Percentiles rank a stretch among this genome's conserved stretches.
Conservation (phyloP, 1,284 basidiomycete genomes). For the Ganoderma lingzhi region DNA sequence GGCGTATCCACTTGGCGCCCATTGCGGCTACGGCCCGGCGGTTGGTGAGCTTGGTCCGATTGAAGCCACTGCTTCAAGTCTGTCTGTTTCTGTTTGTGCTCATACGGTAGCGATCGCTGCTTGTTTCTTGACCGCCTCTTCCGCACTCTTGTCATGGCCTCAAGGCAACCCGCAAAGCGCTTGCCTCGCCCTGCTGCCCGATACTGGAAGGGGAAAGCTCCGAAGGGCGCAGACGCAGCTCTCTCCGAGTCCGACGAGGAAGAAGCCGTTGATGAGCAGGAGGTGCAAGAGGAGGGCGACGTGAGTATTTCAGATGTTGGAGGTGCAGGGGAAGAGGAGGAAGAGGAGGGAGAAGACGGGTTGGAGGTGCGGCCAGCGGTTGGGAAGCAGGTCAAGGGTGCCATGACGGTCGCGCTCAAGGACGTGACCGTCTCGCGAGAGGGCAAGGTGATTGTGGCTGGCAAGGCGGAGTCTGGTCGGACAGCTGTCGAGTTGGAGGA, state of each 20-base stretch:
- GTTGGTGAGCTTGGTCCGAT: no score
- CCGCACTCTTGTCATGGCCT: constrained; percentile 27
- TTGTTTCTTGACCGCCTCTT: neutral
- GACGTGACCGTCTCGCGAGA: constrained; percentile 82
- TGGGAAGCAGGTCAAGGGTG: constrained; percentile 48
- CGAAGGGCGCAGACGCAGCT: constrained; percentile 72
- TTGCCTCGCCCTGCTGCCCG: constrained; percentile 76
- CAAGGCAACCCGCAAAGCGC: constrained; percentile 74
- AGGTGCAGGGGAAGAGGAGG: constrained; percentile 48
- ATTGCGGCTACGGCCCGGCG: no score
- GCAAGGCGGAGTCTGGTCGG: constrained; percentile 75
- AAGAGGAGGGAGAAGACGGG: constrained; percentile 54
- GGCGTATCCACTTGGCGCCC: no score
- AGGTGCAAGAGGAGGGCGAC: constrained; percentile 61
- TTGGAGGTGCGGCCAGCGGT: constrained; percentile 45
- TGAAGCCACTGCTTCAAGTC: no score
- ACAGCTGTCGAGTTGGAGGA: constrained; percentile 60
- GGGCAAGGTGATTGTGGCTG: constrained; percentile 80
- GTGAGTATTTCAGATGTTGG: constrained; percentile 60
- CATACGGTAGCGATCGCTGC: neutral
- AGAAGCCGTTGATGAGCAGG: constrained; percentile 57
- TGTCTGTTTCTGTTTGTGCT: no score
- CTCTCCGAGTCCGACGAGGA: constrained; percentile 56
- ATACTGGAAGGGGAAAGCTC: constrained; percentile 87
- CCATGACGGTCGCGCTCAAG: constrained; percentile 76